Conservation (phyloP, 2,329 filamentous ascomycete genomes). For the Colletotrichum eremochloae region DNA sequence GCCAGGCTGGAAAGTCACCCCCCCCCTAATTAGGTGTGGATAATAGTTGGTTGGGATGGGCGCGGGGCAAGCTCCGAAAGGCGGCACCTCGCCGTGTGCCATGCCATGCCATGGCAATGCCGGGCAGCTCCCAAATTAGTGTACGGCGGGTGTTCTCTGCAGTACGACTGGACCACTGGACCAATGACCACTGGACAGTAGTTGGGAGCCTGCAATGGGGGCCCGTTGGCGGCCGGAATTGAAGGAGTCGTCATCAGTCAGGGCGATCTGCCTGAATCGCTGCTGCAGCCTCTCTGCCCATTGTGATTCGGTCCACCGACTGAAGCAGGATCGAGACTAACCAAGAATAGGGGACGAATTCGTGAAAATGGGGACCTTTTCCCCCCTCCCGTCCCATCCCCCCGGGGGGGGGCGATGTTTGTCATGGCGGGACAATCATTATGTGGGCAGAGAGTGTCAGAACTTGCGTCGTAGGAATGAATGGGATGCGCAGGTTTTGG, state of each 20-base stretch:
- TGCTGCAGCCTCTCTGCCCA: neutral
- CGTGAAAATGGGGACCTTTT: constrained; percentile 10
- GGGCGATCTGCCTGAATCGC: constrained; percentile 14
- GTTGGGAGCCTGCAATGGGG: neutral
- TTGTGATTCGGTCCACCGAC: constrained; percentile 4
- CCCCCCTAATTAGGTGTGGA: neutral
- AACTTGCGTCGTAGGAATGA: constrained; percentile 1
- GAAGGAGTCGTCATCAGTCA: constrained; percentile 10
- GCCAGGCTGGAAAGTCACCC: neutral
- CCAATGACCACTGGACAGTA: neutral
- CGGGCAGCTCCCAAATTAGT: neutral
- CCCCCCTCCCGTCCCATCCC: neutral
- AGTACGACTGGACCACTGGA: neutral
- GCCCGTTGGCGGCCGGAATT: neutral
- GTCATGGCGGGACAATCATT: neutral
- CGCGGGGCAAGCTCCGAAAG: constrained; percentile 21
- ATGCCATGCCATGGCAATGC: neutral
- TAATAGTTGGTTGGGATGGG: constrained; percentile 12
- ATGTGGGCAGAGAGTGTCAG: constrained; percentile 1
- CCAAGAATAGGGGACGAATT: constrained; percentile 13
- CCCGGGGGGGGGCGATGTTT: neutral
- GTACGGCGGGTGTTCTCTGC: neutral
- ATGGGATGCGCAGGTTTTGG: neutral
- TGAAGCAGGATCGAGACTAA: constrained; percentile 10
- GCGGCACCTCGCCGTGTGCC: neutral